phyloP scores from a whole-genome alignment of 768 basidiomycete species.

The Harrya chromipes region DNA sequence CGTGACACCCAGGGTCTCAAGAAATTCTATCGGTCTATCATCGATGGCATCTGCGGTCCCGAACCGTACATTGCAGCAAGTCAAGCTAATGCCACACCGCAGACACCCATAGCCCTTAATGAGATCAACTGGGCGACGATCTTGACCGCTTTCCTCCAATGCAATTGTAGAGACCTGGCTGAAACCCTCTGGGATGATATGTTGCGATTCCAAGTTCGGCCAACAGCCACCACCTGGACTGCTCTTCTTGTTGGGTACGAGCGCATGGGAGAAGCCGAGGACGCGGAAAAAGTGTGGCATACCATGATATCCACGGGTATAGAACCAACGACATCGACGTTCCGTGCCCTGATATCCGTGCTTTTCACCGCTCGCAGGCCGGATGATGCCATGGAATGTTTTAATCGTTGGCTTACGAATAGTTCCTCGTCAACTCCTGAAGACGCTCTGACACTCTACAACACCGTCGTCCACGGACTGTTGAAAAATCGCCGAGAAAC shows the following conservation, averaged over 20 bases:
- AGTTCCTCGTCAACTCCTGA: conserved; percentile 26
- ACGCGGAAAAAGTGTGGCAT: conserved; percentile 61
- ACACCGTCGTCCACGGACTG: conserved; percentile 71
- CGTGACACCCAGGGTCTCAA: conserved; percentile 35
- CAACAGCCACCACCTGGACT: conserved; percentile 66
- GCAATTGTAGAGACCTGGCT: conserved; percentile 54
- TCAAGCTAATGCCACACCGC: conserved; percentile 34
- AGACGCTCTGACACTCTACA: conserved; percentile 52
- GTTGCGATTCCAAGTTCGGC: conserved; percentile 42
- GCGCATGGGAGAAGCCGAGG: conserved; percentile 44
- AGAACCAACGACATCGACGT: conserved; percentile 58
- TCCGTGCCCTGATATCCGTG: conserved; percentile 66
- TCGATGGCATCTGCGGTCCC: conserved; percentile 48
- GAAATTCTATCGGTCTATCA: conserved; percentile 48
- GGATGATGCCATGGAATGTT: conserved; percentile 49
- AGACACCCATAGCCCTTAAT: conserved; percentile 49
- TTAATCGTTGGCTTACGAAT: conserved; percentile 39
- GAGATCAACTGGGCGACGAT: conserved; percentile 64
- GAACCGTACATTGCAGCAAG: conserved; percentile 54
- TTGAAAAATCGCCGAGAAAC: conserved; percentile 42
- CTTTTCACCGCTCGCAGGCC: conserved; percentile 51
- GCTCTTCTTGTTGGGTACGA: conserved; percentile 65
- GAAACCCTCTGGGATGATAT: conserved; percentile 70
- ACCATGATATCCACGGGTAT: conserved; percentile 56
- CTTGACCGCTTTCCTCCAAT: conserved; percentile 59